A percentile compares a stretch with the other conserved stretches of the same genome.
These are phyloP conservation scores for Carpinus fangiana DNA, from an alignment of 306 rosid species.

Conservation along the genomic window DNA sequence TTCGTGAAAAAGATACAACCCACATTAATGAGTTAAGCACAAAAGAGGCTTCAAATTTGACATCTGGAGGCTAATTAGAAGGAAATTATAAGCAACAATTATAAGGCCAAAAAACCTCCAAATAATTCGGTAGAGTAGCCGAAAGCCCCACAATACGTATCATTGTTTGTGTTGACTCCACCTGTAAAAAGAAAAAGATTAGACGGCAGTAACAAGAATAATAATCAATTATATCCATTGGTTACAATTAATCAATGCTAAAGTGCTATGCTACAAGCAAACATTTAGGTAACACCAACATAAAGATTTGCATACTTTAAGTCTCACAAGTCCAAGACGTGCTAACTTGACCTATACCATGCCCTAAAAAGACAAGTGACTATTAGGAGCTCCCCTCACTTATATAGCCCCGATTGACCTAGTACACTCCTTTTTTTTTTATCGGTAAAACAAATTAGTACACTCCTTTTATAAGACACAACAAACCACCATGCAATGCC, in stretches of 20 bases:
- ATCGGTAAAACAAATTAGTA: no score
- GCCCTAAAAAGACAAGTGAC: neutral
- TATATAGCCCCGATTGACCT: no score
- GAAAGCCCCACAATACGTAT: conserved; percentile 99
- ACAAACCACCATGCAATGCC: no score
- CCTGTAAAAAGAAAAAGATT: conserved; percentile 45
- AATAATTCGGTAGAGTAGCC: conserved; percentile 93
- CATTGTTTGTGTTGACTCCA: conserved; percentile 93
- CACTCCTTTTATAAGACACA: no score
- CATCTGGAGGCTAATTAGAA: conserved; percentile 19
- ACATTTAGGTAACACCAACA: neutral
- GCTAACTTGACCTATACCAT: neutral
- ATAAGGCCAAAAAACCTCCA: conserved; percentile 65
- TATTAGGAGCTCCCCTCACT: no score
- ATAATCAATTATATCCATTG: neutral
- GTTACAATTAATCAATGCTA: neutral
- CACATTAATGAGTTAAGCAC: conserved; percentile 12
- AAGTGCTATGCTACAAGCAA: neutral
- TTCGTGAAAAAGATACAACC: conserved; percentile 22
- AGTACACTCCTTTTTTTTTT: no score
- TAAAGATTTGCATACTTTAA: neutral
- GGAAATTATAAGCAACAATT: conserved; percentile 25
- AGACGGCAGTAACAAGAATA: neutral
- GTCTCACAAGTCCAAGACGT: neutral
- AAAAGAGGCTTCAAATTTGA: conserved; percentile 31